Evolutionary conservation across 805 yeast genomes (phyloP), one percentile per base, ranked within the genome.

Genomic region (Cyberlindnera sargentensis): DNA sequence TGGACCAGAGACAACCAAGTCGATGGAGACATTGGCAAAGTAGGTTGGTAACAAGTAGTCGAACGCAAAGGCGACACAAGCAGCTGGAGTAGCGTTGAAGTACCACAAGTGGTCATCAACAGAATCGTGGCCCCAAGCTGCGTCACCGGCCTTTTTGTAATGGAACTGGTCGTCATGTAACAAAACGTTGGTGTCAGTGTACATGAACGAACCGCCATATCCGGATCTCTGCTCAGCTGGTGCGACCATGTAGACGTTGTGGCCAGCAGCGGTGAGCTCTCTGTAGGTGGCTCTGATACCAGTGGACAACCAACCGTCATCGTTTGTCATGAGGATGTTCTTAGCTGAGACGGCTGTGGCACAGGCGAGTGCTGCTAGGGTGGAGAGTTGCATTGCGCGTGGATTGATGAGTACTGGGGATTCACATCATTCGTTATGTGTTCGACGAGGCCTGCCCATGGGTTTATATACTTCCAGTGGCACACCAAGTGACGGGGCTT

Each of bases 241-340:
- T 9, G 80, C 80, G 32, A 72, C 76, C 51, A 73, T 50, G 40
- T 68, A 60, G 35, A 73, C 80, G 44, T 62, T 65, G 55, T 75
- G 72, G 29, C 77, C 78, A 15, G 73, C 78, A 8, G 53, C 51
- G 27, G 57, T 66, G 47, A 75, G 66, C 31, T 65, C 74, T 41
- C 68, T 60, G 67, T 76, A 77, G 9, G 76, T 59, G 11, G 81
- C 78, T 56, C 82, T 70, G 55, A 77, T 73, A 54, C 75, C 75
- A 39, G 80, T 72, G 5, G 80, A 62, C 3, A 72, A 73, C 76
- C 77, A 77, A 20, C 75, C 71, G 49, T 77, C 82, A 53, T 77
- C 82, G 52, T 77, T 76, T 47, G 80, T 70, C 34, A 75, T 62
- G 23, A 75, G 57, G 47, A 73, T 70, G 56, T 72, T 70, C 50